These are phyloP conservation scores for Colletotrichum limetticola DNA, from an alignment of 2,329 filamentous ascomycete species.

Conservation along the genomic window DNA sequence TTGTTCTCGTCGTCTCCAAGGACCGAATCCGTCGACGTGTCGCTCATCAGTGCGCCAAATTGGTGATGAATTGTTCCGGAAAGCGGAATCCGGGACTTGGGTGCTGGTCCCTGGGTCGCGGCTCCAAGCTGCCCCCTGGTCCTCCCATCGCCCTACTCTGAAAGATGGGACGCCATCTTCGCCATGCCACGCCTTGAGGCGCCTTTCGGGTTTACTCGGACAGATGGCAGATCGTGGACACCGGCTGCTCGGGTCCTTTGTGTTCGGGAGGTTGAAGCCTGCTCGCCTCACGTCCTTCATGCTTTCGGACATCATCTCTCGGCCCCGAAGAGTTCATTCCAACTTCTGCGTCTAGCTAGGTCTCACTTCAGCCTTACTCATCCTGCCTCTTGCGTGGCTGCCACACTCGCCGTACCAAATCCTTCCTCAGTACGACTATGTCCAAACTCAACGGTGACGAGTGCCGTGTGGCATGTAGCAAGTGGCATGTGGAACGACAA, in stretches of 20 bases:
- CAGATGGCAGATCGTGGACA: constrained; percentile 4
- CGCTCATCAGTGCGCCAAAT: not conserved
- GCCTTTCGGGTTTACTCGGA: not conserved
- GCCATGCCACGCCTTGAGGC: not conserved
- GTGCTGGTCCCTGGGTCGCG: not conserved
- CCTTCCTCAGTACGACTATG: not conserved
- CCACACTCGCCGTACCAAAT: constrained; percentile 10
- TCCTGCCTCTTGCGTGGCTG: constrained; percentile 19
- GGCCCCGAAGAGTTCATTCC: constrained; percentile 14
- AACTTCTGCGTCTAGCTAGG: constrained; percentile 4
- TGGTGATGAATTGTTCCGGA: not conserved
- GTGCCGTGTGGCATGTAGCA: not conserved
- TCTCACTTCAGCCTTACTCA: constrained; percentile 25
- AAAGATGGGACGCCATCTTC: not conserved
- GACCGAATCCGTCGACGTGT: not conserved
- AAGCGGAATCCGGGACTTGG: not conserved
- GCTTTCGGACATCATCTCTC: not conserved
- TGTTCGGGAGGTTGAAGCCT: not conserved
- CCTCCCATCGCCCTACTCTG: not conserved
- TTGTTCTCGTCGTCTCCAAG: not conserved
- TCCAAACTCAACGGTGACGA: not conserved
- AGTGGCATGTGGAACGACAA: not conserved
- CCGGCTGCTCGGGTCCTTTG: not conserved
- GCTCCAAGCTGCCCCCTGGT: not conserved
- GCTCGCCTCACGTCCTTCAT: not conserved